Conservation (phyloP, 192 early-diverging fungal species). For the Coemansia aciculifera region DNA sequence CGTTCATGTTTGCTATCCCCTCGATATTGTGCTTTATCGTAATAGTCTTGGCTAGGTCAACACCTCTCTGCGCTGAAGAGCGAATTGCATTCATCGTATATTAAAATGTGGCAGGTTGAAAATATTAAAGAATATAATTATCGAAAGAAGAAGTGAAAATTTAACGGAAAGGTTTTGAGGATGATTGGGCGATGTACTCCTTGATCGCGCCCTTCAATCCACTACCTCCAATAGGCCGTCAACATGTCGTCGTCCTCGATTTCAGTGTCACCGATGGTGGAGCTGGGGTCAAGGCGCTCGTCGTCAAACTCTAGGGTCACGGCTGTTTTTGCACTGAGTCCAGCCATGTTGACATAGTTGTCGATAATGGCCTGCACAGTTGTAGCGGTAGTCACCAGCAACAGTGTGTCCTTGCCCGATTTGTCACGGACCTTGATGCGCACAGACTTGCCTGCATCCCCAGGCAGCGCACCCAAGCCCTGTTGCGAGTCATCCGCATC, state of each 20-base stretch:
- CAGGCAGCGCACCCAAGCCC: background rate
- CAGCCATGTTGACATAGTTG: conserved; percentile 50
- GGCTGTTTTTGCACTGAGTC: conserved; percentile 8
- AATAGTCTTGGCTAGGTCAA: conserved; percentile 1
- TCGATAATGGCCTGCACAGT: conserved; percentile 48
- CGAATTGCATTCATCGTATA: conserved; percentile 1
- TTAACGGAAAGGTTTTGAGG: background rate
- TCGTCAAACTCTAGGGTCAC: conserved; percentile 60
- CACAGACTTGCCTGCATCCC: conserved; percentile 19
- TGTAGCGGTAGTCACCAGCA: conserved; percentile 41
- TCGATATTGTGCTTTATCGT: conserved; percentile 32
- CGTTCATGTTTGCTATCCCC: conserved; percentile 18
- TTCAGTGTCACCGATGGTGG: conserved; percentile 55
- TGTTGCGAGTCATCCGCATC: background rate
- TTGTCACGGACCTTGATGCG: conserved; percentile 44
- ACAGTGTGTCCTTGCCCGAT: conserved; percentile 32
- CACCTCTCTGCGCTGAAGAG: conserved; percentile 1
- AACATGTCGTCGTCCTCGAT: conserved; percentile 66
- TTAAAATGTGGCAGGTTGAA: background rate
- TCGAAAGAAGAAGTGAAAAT: background rate
- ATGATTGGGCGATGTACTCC: background rate
- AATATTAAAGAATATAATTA: background rate
- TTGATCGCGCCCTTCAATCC: background rate
- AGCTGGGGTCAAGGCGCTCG: conserved; percentile 51
- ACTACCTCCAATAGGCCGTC: conserved; percentile 33